Evolutionary conservation across 2,329 filamentous ascomycete genomes (phyloP), one percentile per base, ranked within the genome.

Genomic region (Epichloe brachyelytri): DNA sequence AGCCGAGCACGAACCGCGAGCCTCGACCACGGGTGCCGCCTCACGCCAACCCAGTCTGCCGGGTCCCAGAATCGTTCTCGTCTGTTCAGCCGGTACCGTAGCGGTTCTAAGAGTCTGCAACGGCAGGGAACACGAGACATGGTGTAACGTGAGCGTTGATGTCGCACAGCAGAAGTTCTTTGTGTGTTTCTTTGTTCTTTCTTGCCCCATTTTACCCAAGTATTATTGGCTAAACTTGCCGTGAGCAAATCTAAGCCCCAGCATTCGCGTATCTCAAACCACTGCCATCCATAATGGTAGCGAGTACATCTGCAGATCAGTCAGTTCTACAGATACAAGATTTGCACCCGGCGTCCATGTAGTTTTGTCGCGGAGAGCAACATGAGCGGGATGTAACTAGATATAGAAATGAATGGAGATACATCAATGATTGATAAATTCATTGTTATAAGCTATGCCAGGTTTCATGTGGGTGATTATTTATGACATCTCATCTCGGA

Each of bases 81-180:
- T 15, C 54, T 68, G 38, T 59, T 63, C 49, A 55, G 56, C 8
- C 61, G 65, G 4, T 56, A 56, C n/a, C 59, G 63, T 19, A 63
- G 60, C 37, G 58, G 58, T 43, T 63, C 64, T 15, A 64, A 54
- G 55, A 60, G 55, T 46, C 53, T 58, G 17, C 61, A 60, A 12
- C 51, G 34, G 36, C 43, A 49, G 30, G 30, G 34, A 20, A 49
- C 20, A 41, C 48, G 43, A 33, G 48, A 48, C 8, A 41, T 51
- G 20, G 48, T 48, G n/a, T 51, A 43, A 34, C 36, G 12, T 8
- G n/a, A 41, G 12, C 19, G 39, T 8, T n/a, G 30, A 11, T 46
- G 17, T 30, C 5, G 8, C 12, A 14, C 19, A 26, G 20, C 20
- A 11, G 12, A 22, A 43, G 4, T 12, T 43, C 26, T 11, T 30